Percentiles rank a stretch among this genome's conserved stretches.
Evolutionary conservation across 208 protist genomes (phyloP).

Genomic region (Crithidia bombi): DNA sequence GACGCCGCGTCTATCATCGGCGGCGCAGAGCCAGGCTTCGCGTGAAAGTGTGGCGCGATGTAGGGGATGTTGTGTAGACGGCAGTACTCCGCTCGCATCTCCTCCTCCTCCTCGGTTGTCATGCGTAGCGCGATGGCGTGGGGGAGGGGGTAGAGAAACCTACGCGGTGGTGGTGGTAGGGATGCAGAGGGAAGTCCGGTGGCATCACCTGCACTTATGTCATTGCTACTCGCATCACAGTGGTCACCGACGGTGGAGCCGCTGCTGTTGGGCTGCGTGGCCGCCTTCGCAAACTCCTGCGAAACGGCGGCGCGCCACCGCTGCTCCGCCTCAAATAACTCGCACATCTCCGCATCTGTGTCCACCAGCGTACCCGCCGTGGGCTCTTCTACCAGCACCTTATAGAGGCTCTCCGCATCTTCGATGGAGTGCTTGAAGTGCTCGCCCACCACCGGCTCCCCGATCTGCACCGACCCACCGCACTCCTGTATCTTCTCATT

Average conservation of each 20-base stretch:
- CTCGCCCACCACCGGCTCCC: background rate
- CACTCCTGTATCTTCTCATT: constrained; percentile 17
- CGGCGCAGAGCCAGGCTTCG: constrained; percentile 10
- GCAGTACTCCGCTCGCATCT: constrained; percentile 40
- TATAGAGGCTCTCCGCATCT: constrained; percentile 30
- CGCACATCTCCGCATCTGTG: constrained; percentile 51
- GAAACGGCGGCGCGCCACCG: constrained; percentile 36
- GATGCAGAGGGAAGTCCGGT: background rate
- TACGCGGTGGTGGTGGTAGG: constrained; percentile 15
- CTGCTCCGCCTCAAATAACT: constrained; percentile 30
- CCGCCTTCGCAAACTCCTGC: background rate
- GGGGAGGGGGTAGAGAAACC: constrained; percentile 38
- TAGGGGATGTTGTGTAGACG: constrained; percentile 29
- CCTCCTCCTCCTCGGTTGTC: constrained; percentile 36
- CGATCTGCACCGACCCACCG: background rate
- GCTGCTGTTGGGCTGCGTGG: background rate
- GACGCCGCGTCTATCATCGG: background rate
- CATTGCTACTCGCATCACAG: background rate
- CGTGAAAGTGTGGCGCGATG: constrained; percentile 26
- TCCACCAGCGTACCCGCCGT: constrained; percentile 33
- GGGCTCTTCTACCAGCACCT: constrained; percentile 30
- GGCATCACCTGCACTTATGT: background rate
- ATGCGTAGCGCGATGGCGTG: constrained; percentile 46
- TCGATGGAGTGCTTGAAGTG: constrained; percentile 36
- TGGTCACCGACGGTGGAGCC: background rate